A percentile compares a stretch with the other conserved stretches of the same genome.
Evolutionary conservation across 192 early-diverging fungal species (phyloP).

Genomic region (Dissophora globulifera): DNA sequence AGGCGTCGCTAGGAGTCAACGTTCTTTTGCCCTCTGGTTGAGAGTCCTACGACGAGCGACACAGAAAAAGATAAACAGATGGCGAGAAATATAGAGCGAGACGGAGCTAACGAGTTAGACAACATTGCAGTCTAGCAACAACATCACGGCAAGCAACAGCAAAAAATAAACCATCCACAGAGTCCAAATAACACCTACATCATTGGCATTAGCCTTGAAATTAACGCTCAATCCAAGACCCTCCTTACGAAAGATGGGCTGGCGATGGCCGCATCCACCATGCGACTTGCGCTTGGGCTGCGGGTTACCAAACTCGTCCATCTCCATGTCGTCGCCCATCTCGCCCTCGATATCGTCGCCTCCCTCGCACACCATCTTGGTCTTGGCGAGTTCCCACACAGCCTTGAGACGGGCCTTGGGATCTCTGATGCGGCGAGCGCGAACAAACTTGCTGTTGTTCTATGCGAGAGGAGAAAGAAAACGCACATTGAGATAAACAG

Average conservation of each 20-base stretch:
- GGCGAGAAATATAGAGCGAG: background rate
- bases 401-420: conserved; percentile 80
- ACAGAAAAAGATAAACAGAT: background rate
- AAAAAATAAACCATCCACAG: background rate
- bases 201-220: conserved; percentile 54
- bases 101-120: too few relatives aligned
- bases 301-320: conserved; percentile 56
- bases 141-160: conserved; percentile 14
- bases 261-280: conserved; percentile 87
- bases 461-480: conserved; percentile 16
- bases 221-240: conserved; percentile 75
- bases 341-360: conserved; percentile 71
- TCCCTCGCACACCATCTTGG: conserved; percentile 83
- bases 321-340: conserved; percentile 58
- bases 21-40: conserved; percentile 67
- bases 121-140: too few relatives aligned
- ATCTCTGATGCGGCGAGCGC: conserved; percentile 71
- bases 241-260: conserved; percentile 85
- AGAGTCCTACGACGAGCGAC: conserved; percentile 51
- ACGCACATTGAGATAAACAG: background rate
- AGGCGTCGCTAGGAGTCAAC: conserved; percentile 79
- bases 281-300: conserved; percentile 71
- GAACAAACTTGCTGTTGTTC: conserved; percentile 74
- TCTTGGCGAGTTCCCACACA: conserved; percentile 90
- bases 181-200: too few relatives aligned